These are phyloP conservation scores for Terana coerulea DNA, from an alignment of 768 basidiomycete species.

Conservation along the genomic window DNA sequence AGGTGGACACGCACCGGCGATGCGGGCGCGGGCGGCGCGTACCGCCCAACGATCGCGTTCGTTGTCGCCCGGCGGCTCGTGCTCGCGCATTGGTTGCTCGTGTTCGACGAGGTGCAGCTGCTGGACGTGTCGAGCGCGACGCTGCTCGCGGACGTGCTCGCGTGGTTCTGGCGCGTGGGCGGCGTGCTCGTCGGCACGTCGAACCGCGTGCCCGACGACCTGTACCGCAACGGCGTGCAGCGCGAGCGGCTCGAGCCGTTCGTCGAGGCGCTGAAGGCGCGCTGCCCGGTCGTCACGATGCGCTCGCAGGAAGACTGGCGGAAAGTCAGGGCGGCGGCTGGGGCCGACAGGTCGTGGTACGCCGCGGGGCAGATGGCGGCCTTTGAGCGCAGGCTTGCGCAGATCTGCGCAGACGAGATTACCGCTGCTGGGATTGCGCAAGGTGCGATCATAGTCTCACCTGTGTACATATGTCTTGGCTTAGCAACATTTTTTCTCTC, in stretches of 20 bases:
- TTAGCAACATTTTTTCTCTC: neutral
- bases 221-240: constrained; percentile 57
- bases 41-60: constrained; percentile 38
- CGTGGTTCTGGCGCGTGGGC: constrained; percentile 63
- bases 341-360: constrained; percentile 30
- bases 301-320: constrained; percentile 46
- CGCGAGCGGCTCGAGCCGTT: constrained; percentile 53
- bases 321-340: constrained; percentile 18
- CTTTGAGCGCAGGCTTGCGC: constrained; percentile 19
- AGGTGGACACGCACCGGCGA: constrained; percentile 30
- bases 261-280: constrained; percentile 47
- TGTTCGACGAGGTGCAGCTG: constrained; percentile 60
- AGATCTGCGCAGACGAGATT: neutral
- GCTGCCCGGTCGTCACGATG: constrained; percentile 48
- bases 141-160: constrained; percentile 46
- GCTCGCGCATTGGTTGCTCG: constrained; percentile 45
- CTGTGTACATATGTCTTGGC: neutral
- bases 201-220: constrained; percentile 51
- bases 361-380: constrained; percentile 18
- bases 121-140: constrained; percentile 57
- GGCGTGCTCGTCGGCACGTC: constrained; percentile 49
- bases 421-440: neutral
- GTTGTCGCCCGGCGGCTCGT: constrained; percentile 42
- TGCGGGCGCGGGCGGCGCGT: constrained; percentile 16
- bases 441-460: neutral